phyloP scores from a whole-genome alignment of 1,139 yeast species.

The Yamadazyma pseudoaaseri region DNA sequence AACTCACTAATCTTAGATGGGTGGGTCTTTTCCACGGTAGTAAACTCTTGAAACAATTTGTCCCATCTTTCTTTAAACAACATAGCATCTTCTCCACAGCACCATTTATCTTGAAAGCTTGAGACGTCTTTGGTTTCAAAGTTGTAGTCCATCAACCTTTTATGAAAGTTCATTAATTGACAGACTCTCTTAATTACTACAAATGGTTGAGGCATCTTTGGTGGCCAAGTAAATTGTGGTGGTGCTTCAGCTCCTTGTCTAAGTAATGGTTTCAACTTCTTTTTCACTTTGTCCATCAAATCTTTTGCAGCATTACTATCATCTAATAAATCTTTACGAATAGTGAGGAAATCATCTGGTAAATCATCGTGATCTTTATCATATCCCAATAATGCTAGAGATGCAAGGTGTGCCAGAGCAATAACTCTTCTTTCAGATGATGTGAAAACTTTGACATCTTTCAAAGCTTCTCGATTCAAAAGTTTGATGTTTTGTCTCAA shows the following conservation, averaged over 20 bases:
- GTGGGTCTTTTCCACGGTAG: conserved; percentile 92
- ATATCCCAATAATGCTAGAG: conserved; percentile 75
- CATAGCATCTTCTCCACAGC: conserved; percentile 93
- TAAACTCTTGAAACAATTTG: conserved; percentile 88
- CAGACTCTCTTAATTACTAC: conserved; percentile 91
- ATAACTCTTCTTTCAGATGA: conserved; percentile 94
- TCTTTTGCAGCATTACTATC: conserved; percentile 99
- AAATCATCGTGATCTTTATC: conserved; percentile 52
- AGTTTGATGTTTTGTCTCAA: conserved; percentile 87
- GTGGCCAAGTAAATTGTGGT: conserved; percentile 99
- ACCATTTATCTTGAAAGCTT: conserved; percentile 80
- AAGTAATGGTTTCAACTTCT: conserved; percentile 88
- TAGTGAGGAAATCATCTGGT: conserved; percentile 76
- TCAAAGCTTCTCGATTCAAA: conserved; percentile 78
- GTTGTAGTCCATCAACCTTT: conserved; percentile 79
- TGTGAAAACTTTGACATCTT: conserved; percentile 83
- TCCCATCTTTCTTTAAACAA: conserved; percentile 97
- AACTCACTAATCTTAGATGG: conserved; percentile 96
- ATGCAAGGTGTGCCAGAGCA: conserved; percentile 87
- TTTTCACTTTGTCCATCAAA: conserved; percentile 95
- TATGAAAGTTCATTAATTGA: conserved; percentile 92
- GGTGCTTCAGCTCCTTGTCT: conserved; percentile 98
- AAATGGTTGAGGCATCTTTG: conserved; percentile 96
- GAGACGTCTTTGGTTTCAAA: conserved; percentile 66
- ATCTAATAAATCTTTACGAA: conserved; percentile 88